Evolutionary conservation across 352 stramenopile species (phyloP), one percentile per base, ranked within the genome.

Genomic region (Globisporangium echinulatum): DNA sequence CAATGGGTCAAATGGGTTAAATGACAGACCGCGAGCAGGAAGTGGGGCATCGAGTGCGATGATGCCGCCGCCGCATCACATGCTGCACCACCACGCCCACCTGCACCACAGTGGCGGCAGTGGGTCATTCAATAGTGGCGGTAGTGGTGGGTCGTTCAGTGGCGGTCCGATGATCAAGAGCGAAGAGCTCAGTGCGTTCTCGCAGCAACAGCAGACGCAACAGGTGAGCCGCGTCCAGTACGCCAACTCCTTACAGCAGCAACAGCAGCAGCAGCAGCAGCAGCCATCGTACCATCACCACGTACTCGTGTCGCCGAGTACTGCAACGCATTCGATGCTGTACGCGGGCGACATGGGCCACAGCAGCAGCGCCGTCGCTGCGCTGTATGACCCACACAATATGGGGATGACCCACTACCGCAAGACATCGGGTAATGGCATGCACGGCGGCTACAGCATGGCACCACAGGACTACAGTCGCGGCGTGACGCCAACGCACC

Each of bases 161-260:
- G 68, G 72, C 5, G 68, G 67, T 5, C 66, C 65, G 2, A 75
- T 89, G 66, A 68, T 89, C 54, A 89, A 89, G 59, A 87, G 75
- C 61, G 79, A 89, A 56, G 77, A 89, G 56, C 71, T 89, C 0
- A 64, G 69, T 2, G 62, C 74, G 10, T 89, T 85, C 57, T 74
- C 71, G 7, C 75, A 72, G 39, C 74, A 78, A 66, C 69, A 67
- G 8, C 75, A 72, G 42, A 73, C 77, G 68, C 48, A 71, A 44
- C 69, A 73, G 17, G 64, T 81, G 53, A 58, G 59, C 38, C 54
- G 49, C n/a, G 56, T 61, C 54, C 54, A 57, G 60, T 61, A 61
- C 43, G 53, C 47, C 13, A 59, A 55, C 54, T 72, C 46, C 9
- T 66, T 14, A 68, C 63, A 53, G 19, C 61, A 19, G 64, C 54